Conservation (phyloP, 2,329 filamentous ascomycete species). For the Neofusicoccum cordaticola region DNA sequence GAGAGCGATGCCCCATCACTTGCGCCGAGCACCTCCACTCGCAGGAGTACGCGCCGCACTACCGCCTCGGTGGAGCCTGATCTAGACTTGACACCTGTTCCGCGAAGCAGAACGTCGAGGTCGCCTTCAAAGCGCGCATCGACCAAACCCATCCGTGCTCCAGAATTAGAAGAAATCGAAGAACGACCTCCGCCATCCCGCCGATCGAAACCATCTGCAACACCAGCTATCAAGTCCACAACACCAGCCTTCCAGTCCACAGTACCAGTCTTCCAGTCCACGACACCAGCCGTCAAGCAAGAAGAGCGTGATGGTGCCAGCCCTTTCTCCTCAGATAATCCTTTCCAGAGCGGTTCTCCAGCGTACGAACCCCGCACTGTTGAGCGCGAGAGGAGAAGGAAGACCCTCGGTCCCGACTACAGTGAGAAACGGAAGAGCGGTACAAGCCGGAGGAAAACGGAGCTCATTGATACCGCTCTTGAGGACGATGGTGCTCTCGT, state of each 20-base stretch:
- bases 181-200: conserved; percentile 28
- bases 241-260: no score
- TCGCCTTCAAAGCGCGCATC: conserved; percentile 39
- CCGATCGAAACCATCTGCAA: background rate
- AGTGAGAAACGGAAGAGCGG: conserved; percentile 44
- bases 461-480: conserved; percentile 41
- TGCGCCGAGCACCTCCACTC: background rate
- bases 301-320: conserved; percentile 51
- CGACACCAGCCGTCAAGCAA: conserved; percentile 42
- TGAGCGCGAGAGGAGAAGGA: conserved; percentile 49
- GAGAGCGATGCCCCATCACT: conserved; percentile 35
- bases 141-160: conserved; percentile 41
- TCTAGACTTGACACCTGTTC: conserved; percentile 15
- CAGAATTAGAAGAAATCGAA: conserved; percentile 33
- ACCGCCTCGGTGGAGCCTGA: conserved; percentile 14
- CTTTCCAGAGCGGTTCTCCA: conserved; percentile 83
- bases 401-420: conserved; percentile 44
- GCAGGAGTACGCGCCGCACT: conserved; percentile 10
- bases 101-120: conserved; percentile 25
- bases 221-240: background rate
- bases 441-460: conserved; percentile 42
- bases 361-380: conserved; percentile 34
- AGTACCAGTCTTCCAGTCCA: conserved; percentile 19
- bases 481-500: conserved; percentile 52
- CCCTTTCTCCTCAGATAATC: conserved; percentile 85